Conservation (phyloP, 345 rosid species). For the Geranium rotundifolium region DNA sequence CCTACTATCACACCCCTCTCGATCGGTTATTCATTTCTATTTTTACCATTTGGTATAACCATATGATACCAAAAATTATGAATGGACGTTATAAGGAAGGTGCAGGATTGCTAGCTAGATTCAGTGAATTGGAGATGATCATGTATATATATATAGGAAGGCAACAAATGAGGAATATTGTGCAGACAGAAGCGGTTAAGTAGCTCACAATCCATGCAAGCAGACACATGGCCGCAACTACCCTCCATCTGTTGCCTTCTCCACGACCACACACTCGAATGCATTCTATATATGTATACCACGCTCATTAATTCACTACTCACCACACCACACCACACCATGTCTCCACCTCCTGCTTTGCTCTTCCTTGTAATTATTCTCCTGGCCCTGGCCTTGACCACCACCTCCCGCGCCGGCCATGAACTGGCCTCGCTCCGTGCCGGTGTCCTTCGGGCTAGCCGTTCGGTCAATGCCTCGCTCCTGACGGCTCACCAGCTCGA, state of each 20-base stretch:
- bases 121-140: too few relatives aligned
- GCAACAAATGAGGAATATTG: too few relatives aligned
- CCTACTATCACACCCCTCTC: too few relatives aligned
- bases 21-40: too few relatives aligned
- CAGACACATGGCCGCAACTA: background rate
- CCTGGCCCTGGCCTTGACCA: background rate
- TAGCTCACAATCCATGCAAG: too few relatives aligned
- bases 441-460: background rate
- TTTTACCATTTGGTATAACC: too few relatives aligned
- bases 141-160: too few relatives aligned
- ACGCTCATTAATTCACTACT: background rate
- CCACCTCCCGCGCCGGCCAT: conserved; percentile 1
- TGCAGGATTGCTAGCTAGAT: too few relatives aligned
- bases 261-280: background rate
- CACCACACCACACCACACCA: background rate
- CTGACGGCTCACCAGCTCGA: background rate
- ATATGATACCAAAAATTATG: too few relatives aligned
- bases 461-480: background rate
- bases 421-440: background rate
- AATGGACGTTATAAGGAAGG: too few relatives aligned
- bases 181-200: too few relatives aligned
- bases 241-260: background rate
- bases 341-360: background rate
- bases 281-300: background rate
- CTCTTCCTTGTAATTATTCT: too few relatives aligned